Percentiles rank a stretch among this genome's conserved stretches.
These are phyloP conservation scores for Gigaspora rosea DNA, from an alignment of 192 early-diverging fungal genomes.

Conservation along the genomic window DNA sequence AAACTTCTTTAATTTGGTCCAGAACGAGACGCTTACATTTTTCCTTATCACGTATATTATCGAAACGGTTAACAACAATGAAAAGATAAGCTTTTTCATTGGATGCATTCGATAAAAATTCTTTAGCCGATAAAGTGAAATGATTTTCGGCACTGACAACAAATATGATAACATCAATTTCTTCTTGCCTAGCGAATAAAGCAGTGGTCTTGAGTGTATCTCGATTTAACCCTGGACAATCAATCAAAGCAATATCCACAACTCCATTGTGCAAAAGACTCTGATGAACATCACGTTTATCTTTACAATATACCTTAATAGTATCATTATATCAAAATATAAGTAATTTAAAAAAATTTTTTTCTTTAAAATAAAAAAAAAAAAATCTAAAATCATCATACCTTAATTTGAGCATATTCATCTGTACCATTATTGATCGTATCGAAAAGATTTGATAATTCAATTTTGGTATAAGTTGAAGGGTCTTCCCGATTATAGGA, in stretches of 20 bases:
- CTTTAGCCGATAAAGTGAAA: constrained; percentile 95
- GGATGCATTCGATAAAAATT: constrained; percentile 94
- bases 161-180: constrained; percentile 99
- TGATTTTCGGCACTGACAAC: constrained; percentile 99
- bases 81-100: constrained; percentile 99
- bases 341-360: neutral
- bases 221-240: constrained; percentile 97
- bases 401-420: constrained; percentile 86
- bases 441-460: constrained; percentile 71
- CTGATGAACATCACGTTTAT: constrained; percentile 61
- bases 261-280: constrained; percentile 93
- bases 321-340: neutral
- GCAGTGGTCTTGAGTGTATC: constrained; percentile 98
- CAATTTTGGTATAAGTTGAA: constrained; percentile 68
- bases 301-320: constrained; percentile 65
- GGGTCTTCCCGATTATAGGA: constrained; percentile 72
- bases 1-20: constrained; percentile 95
- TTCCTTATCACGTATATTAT: constrained; percentile 92
- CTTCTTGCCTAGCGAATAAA: constrained; percentile 96
- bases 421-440: constrained; percentile 82
- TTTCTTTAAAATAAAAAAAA: neutral
- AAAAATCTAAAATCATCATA: constrained; percentile 36
- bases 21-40: constrained; percentile 92
- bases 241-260: constrained; percentile 95
- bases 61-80: constrained; percentile 97